Base-by-base conservation (phyloP, 108 stramenopile species). In the Cyclotella cryptica region DNA sequence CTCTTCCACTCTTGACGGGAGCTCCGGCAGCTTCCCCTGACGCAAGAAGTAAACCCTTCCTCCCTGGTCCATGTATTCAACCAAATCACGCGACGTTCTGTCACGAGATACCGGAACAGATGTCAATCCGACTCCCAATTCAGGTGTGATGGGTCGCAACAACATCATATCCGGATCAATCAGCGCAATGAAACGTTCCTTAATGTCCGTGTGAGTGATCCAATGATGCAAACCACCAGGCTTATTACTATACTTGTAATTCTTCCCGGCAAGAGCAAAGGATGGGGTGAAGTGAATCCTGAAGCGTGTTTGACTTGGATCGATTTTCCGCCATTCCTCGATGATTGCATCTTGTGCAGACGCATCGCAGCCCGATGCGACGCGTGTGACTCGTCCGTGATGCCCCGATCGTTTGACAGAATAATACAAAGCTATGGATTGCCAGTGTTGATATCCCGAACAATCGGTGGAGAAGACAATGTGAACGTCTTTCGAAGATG, bases 161-260 rank as follows among this genome's bases (percentile, higher is more conserved):
- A 91, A 14, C 70, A 93, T 82, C 80, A 92, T 89, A 83, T 95
- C 94, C 15, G 94, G 94, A 85, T 95, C 94, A 63, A 95, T 35
- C 21, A 95, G 46, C 28, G 88, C 85, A 63, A 92, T 68, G 21
- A 92, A 85, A 0, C 80, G 62, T 51, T 91, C 85, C n/a, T 92
- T 76, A 41, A 86, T 78, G 12, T 13, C 74, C 42, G 78, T 84
- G 45, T 93, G 54, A 43, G 77, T 78, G 30, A 98, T 83, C 89
- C 88, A 98, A 79, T 96, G 93, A 27, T 82, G 72, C 47, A 95
- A 54, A 10, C 96, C 98, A 22, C 75, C 92, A 0, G 98, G 98
- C 75, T 98, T 98, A 85, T 98, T 98, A 84, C 86, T 96, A 75
- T 92, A 97, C 27, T 95, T 90, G 79, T 92, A 96, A 9, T 55